phyloP scores from a whole-genome alignment of 2,329 filamentous ascomycete species.

The Colletotrichum sp. region DNA sequence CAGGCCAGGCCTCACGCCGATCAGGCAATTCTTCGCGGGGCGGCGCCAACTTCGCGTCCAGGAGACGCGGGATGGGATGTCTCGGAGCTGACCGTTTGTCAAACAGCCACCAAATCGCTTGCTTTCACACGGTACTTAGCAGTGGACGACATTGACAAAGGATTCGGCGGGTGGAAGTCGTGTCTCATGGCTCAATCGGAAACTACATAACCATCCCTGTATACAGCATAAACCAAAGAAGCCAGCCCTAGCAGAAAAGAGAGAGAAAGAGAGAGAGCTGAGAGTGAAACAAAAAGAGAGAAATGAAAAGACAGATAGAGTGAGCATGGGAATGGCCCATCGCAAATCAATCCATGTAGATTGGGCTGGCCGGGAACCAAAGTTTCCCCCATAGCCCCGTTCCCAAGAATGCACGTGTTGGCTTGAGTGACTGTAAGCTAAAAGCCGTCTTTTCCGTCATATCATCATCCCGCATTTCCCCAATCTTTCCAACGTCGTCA shows the following conservation, averaged over 20 bases:
- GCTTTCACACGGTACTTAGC: neutral
- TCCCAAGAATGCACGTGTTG: neutral
- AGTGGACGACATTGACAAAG: neutral
- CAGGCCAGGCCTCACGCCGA: neutral
- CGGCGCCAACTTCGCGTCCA: neutral
- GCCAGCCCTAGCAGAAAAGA: neutral
- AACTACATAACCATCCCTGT: neutral
- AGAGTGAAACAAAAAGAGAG: neutral
- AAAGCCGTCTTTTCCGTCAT: constrained; percentile 6
- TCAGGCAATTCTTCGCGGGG: neutral
- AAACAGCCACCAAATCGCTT: neutral
- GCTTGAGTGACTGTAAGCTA: neutral
- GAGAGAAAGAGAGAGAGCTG: neutral
- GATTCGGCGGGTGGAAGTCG: neutral
- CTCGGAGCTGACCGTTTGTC: neutral
- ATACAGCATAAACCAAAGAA: neutral
- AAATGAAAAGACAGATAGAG: neutral
- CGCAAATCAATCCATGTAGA: neutral
- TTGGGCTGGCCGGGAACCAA: neutral
- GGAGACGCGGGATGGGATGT: neutral
- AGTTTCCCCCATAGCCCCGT: neutral
- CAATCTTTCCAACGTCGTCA: neutral
- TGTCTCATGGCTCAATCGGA: neutral
- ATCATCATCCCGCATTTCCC: constrained; percentile 20
- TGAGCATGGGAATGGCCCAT: neutral